phyloP scores from a whole-genome alignment of 148 eudicot genomes.

The Nepenthes gracilis region DNA sequence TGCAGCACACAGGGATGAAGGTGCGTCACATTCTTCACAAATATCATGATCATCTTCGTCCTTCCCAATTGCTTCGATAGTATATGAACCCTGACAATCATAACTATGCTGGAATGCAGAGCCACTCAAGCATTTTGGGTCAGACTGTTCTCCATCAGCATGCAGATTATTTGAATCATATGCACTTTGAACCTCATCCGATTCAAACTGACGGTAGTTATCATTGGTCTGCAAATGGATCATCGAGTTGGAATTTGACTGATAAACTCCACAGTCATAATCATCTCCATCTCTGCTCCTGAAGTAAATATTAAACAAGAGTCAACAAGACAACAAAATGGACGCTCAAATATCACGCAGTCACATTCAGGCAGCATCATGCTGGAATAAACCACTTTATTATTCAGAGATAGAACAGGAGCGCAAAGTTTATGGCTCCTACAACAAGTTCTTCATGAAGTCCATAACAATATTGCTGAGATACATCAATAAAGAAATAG shows the following conservation, averaged over 20 bases:
- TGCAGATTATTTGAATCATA: slow-evolving; percentile 36
- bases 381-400: no score
- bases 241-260: slow-evolving; percentile 23
- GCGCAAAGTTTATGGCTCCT: no score
- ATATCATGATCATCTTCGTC: slow-evolving; percentile 38
- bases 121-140: slow-evolving; percentile 29
- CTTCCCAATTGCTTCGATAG: slow-evolving; percentile 25
- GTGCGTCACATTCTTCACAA: slow-evolving; percentile 61
- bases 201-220: slow-evolving; percentile 30
- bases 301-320: slow-evolving; percentile 11
- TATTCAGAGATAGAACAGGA: no score
- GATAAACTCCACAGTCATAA: slow-evolving; percentile 45
- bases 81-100: slow-evolving; percentile 33
- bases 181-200: slow-evolving; percentile 29
- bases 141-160: slow-evolving; percentile 44
- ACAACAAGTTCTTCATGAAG: no score
- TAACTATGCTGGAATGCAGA: slow-evolving; percentile 32
- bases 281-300: slow-evolving; percentile 62
- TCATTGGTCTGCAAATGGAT: slow-evolving; percentile 35
- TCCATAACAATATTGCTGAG: no score
- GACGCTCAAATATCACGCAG: background rate
- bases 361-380: background rate
- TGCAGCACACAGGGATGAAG: slow-evolving; percentile 49
- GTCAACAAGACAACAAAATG: background rate
- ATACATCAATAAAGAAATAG: no score